Evolutionary conservation across 768 basidiomycete species (phyloP), one percentile per base, ranked within the genome.

Genomic region (Phanerochaete carnosa): DNA sequence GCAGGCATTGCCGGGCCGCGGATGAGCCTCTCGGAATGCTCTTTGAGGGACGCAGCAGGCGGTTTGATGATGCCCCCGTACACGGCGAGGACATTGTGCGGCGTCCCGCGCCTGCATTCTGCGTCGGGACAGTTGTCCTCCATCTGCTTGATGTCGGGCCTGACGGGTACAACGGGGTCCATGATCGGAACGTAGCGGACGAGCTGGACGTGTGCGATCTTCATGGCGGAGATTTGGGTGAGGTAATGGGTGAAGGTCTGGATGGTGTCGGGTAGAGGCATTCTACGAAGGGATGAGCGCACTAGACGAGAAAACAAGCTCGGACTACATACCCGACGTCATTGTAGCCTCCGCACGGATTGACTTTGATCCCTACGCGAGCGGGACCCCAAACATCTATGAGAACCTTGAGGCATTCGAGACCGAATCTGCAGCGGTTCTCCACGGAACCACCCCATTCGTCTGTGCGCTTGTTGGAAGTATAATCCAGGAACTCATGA

Each of bases 401-500:
- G 45, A 79, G 59, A 23, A 75, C 80, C 58, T 82, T 79, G 43
- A 84, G 66, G 45, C 83, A 75, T 67, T 80, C 77, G 16, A 80
- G 71, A 2, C 70, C 65, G 70, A 85, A 83, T 3, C 79, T 69
- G 7, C 72, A 64, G 19, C 82, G 74, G 65, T 80, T 80, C 69
- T 81, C 80, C 50, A 81, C 61, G 5, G 73, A 74, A 0, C 83
- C 83, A 5, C 83, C 83, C 68, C 79, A 84, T 58, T 74, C 70
- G 71, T 81, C 80, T 23, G 73, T 77, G 35, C 80, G 76, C 45
- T 73, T 69, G 71, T 82, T 81, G 33, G 70, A 59, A 7, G 59
- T 64, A 45, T 68, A 57, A 59, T 79, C 74, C 26, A 77, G 55
- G 69, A 80, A 80, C 65, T 80, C 77, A 62, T 81, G 75, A 51